Evolutionary conservation across 306 rosid species (phyloP).

Genomic region (Malus domestica): DNA sequence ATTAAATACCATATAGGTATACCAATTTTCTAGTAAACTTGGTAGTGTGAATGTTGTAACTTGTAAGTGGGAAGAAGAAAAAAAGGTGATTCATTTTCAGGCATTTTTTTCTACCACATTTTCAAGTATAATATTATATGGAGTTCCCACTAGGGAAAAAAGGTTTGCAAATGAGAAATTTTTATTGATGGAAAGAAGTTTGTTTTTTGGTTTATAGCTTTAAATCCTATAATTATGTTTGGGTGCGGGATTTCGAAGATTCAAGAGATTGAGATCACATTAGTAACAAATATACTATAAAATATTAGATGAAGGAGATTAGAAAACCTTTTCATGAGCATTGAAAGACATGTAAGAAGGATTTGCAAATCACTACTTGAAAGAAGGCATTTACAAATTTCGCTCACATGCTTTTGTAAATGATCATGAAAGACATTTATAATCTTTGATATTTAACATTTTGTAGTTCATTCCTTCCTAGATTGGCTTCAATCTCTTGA

Average conservation of each 20-base stretch:
- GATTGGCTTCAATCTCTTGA: too few species aligned
- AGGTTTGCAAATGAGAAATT: neutral
- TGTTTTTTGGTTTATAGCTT: neutral
- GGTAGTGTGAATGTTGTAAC: neutral
- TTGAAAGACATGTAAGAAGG: too few species aligned
- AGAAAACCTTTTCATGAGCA: too few species aligned
- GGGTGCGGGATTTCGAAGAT: neutral
- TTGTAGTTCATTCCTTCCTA: neutral
- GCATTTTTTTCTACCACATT: neutral
- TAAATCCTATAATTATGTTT: neutral
- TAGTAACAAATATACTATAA: too few species aligned
- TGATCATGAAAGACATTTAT: neutral
- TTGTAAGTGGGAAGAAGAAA: neutral
- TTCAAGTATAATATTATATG: neutral
- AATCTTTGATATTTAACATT: neutral
- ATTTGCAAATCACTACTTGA: too few species aligned
- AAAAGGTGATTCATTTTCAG: neutral
- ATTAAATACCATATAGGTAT: neutral
- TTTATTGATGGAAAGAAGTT: neutral
- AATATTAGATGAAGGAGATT: too few species aligned
- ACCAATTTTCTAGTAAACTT: neutral
- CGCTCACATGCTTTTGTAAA: neutral
- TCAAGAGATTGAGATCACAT: too few species aligned
- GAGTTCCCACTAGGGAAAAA: neutral
- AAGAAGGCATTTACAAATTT: too few species aligned